Evolutionary conservation across 2,329 filamentous ascomycete species (phyloP), one percentile per base, ranked within the genome.

Genomic region (Davidsoniella australis): DNA sequence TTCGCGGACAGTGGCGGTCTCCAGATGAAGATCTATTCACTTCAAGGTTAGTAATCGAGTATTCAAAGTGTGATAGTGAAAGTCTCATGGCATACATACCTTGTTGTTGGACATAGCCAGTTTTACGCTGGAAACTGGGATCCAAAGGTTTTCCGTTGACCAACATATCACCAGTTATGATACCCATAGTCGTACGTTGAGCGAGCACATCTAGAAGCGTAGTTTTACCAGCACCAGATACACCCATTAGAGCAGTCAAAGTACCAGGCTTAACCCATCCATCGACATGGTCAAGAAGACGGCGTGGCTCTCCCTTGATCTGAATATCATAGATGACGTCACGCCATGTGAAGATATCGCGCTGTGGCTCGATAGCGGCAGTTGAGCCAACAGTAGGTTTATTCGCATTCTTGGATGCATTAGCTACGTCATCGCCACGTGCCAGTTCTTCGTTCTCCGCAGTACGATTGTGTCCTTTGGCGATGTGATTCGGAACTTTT

Each of bases 251-350:
- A 38, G 85, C 87, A 10, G 87, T 94, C 48, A 94, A 63, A 14
- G 85, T 94, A 53, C 88, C 88, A 2, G 88, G 88, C 64, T 93
- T 91, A 53, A 95, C 86, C 84, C 85, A 95, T 36, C 88, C 88
- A 59, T 93, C 83, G 10, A 94, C 84, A 54, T 91, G 70, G 57
- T 94, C 80, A 52, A 95, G 68, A 58, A 95, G 83, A 41, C 81
- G 77, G 14, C 86, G 75, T 1, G 71, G 66, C 57, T 89, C 77
- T 12, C 70, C 70, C 68, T 93, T 93, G 65, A 94, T 83, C 56
- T 81, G 73, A 55, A 78, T 72, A 17, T 77, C 70, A 50, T 74
- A 93, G 55, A 78, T 80, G 0, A 91, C 79, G 56, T 87, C 71
- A 49, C 76, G 71, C 85, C 85, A 93, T 39, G 82, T 82, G 62